Conservation (phyloP, 75 land plant species). For the Selaginella moellendorffii region DNA sequence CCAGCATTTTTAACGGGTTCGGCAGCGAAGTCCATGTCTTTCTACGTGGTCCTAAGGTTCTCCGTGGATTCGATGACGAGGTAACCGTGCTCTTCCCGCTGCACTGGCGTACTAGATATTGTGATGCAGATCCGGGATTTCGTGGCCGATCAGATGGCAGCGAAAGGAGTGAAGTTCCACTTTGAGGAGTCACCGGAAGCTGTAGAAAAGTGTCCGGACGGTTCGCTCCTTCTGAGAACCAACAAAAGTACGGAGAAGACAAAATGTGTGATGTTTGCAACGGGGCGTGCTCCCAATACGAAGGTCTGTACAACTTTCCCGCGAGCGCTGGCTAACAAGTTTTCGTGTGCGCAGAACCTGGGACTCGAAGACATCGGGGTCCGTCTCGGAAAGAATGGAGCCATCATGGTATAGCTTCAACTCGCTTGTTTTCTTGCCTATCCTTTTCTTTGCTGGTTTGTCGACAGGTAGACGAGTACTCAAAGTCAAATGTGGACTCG, state of each 20-base stretch:
- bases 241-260: constrained; percentile 60
- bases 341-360: constrained; percentile 48
- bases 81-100: no score
- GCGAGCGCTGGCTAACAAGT: not conserved
- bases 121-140: constrained; percentile 88
- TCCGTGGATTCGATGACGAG: constrained; percentile 91
- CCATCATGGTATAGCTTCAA: constrained; percentile 46
- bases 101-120: no score
- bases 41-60: constrained; percentile 59
- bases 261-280: constrained; percentile 95
- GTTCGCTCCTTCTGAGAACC: constrained; percentile 55
- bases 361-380: constrained; percentile 87
- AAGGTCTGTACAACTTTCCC: constrained; percentile 35
- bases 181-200: constrained; percentile 85
- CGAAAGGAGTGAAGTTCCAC: constrained; percentile 89
- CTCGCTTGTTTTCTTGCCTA: not conserved
- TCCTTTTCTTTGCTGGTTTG: constrained; percentile 15
- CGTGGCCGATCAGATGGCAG: constrained; percentile 73
- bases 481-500: constrained; percentile 69
- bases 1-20: constrained; percentile 91
- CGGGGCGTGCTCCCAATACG: constrained; percentile 89
- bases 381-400: constrained; percentile 63
- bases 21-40: constrained; percentile 81
- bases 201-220: constrained; percentile 54
- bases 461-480: constrained; percentile 80